These are phyloP conservation scores for Amanita rubescens DNA, from an alignment of 768 basidiomycete species.

Conservation along the genomic window DNA sequence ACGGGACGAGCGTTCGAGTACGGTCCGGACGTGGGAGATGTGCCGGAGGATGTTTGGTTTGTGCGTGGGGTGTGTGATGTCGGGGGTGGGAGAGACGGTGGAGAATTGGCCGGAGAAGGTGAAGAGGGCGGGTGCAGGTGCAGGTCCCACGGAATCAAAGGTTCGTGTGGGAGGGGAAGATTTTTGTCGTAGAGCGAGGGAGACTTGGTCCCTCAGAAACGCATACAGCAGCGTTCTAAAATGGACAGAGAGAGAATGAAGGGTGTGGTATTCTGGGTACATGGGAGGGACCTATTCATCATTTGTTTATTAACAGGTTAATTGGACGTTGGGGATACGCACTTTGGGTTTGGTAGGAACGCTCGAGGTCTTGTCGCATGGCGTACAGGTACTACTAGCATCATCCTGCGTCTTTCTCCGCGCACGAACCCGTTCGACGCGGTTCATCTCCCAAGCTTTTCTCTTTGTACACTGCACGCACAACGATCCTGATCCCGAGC, in stretches of 20 bases:
- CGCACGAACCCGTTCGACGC: conserved; percentile 1
- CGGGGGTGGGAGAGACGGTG: background rate
- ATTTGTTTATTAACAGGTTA: too few relatives aligned
- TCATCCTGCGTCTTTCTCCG: background rate
- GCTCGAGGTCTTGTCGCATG: too few relatives aligned
- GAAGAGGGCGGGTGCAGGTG: background rate
- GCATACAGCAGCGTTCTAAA: background rate
- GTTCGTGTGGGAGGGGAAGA: background rate
- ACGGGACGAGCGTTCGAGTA: background rate
- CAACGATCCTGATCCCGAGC: conserved; percentile 5
- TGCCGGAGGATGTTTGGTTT: background rate
- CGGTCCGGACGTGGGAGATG: background rate
- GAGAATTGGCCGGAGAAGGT: conserved; percentile 4
- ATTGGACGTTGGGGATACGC: too few relatives aligned
- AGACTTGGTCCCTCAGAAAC: background rate
- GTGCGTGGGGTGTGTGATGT: background rate
- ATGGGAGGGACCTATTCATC: too few relatives aligned
- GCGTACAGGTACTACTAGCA: background rate
- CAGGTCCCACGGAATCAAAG: too few relatives aligned
- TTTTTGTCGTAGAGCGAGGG: background rate
- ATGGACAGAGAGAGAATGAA: background rate
- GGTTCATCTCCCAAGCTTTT: background rate
- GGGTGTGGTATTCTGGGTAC: background rate
- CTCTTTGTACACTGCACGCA: conserved; percentile 7
- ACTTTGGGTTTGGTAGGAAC: too few relatives aligned